Conservation (phyloP, 2,329 filamentous ascomycete species). For the Talaromyces sp. region DNA sequence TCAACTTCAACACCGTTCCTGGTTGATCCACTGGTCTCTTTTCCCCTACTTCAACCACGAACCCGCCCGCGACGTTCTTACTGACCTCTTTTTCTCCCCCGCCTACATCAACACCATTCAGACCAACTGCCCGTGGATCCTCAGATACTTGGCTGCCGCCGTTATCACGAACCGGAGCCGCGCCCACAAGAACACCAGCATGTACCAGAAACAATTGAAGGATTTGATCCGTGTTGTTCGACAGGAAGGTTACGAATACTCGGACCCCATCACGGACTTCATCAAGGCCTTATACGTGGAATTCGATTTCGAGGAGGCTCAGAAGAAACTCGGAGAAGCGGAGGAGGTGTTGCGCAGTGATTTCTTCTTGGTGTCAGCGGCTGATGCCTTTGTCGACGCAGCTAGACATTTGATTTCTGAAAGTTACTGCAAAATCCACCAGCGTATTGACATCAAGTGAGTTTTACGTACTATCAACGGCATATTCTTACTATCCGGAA, state of each 20-base stretch:
- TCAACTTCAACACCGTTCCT: slow-evolving; percentile 92
- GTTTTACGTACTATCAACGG: slow-evolving; percentile 20
- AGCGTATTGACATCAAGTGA: slow-evolving; percentile 91
- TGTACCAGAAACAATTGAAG: slow-evolving; percentile 98
- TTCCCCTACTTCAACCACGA: slow-evolving; percentile 99
- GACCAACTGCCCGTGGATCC: slow-evolving; percentile 92
- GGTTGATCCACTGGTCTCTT: slow-evolving; percentile 96
- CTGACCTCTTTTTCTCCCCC: slow-evolving; percentile 95
- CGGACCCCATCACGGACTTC: slow-evolving; percentile 92
- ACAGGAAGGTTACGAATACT: slow-evolving; percentile 97
- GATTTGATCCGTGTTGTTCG: slow-evolving; percentile 91
- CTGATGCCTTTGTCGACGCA: slow-evolving; percentile 86
- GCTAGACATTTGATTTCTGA: slow-evolving; percentile 96
- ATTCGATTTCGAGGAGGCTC: slow-evolving; percentile 96
- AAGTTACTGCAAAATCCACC: slow-evolving; percentile 99
- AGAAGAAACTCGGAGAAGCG: slow-evolving; percentile 77
- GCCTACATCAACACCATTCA: slow-evolving; percentile 99
- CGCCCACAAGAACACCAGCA: slow-evolving; percentile 67
- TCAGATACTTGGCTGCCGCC: slow-evolving; percentile 87
- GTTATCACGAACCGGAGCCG: slow-evolving; percentile 90
- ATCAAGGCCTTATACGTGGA: slow-evolving; percentile 92
- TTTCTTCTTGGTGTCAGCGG: slow-evolving; percentile 85
- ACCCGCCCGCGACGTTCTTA: slow-evolving; percentile 78
- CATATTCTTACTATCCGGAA: not conserved
- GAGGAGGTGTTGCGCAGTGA: slow-evolving; percentile 88